Conservation (phyloP, 2,329 filamentous ascomycete species). For the Fusarium luffae region DNA sequence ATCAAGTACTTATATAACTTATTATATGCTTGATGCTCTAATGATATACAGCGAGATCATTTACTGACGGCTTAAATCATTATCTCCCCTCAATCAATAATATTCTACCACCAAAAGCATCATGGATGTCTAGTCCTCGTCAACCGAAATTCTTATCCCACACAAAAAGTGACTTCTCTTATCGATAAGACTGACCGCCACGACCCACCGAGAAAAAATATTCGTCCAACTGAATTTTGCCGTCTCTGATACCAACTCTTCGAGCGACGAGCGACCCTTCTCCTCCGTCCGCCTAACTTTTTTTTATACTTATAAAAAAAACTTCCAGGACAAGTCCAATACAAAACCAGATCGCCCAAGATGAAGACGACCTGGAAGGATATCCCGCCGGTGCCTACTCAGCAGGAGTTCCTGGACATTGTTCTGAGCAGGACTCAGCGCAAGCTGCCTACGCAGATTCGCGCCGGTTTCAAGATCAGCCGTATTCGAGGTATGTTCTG, state of each 20-base stretch:
- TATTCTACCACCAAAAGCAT: too few species aligned
- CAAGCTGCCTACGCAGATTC: slow-evolving; percentile 93
- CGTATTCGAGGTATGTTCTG: slow-evolving; percentile 75
- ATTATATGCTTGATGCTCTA: too few species aligned
- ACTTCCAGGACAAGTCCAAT: slow-evolving; percentile 13
- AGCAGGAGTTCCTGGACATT: slow-evolving; percentile 97
- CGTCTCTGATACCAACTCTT: slow-evolving; percentile 35
- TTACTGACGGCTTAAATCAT: background rate
- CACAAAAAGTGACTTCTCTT: slow-evolving; percentile 38
- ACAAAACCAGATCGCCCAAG: slow-evolving; percentile 51
- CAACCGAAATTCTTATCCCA: slow-evolving; percentile 4
- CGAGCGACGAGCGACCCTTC: slow-evolving; percentile 35
- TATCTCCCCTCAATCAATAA: background rate
- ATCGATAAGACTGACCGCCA: slow-evolving; percentile 36
- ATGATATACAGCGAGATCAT: too few species aligned
- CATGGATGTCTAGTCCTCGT: background rate
- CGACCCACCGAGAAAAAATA: slow-evolving; percentile 50
- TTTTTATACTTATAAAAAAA: slow-evolving; percentile 1
- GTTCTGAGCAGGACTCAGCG: slow-evolving; percentile 94
- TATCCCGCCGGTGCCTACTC: slow-evolving; percentile 88
- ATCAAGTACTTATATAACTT: too few species aligned
- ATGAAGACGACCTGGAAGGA: slow-evolving; percentile 77
- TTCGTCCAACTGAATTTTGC: slow-evolving; percentile 46
- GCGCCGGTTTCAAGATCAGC: slow-evolving; percentile 92
- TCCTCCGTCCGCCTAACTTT: slow-evolving; percentile 21